phyloP scores from a whole-genome alignment of 2,329 filamentous ascomycete species.

The Ophiostoma quercus region DNA sequence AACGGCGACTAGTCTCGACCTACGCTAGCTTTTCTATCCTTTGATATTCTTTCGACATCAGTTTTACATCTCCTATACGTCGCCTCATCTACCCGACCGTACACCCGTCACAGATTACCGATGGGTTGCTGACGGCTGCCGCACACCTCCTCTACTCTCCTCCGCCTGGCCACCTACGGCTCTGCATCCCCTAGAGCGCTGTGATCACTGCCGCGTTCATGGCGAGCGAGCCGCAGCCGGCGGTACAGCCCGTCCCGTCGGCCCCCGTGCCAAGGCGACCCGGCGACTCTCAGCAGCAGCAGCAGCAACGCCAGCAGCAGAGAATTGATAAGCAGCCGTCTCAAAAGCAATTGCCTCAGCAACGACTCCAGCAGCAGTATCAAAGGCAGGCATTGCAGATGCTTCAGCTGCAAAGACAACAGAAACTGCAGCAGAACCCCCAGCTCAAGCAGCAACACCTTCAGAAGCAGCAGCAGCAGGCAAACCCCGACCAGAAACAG shows the following conservation, averaged over 20 bases:
- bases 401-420: conserved; percentile 17
- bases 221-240: conserved; percentile 23
- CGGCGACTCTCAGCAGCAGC: conserved; percentile 16
- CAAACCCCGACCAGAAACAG: conserved; percentile 2
- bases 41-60: not conserved
- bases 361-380: conserved; percentile 21
- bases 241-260: conserved; percentile 18
- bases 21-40: not conserved
- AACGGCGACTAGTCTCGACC: not conserved
- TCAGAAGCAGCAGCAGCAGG: conserved; percentile 17
- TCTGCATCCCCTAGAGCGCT: conserved; percentile 1
- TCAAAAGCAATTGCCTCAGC: conserved; percentile 23
- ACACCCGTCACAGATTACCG: not conserved
- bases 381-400: conserved; percentile 17
- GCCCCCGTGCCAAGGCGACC: conserved; percentile 18
- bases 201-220: conserved; percentile 16
- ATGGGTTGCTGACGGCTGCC: conserved; percentile 13
- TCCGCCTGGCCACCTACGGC: conserved; percentile 10
- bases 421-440: conserved; percentile 14
- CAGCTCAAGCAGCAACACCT: conserved; percentile 15
- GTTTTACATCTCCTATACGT: not conserved
- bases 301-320: conserved; percentile 6
- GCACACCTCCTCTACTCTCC: not conserved
- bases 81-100: not conserved
- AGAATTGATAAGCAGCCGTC: conserved; percentile 20